Base-by-base conservation (phyloP, 202 grass and related monocot species). In the Zizania palustris region DNA sequence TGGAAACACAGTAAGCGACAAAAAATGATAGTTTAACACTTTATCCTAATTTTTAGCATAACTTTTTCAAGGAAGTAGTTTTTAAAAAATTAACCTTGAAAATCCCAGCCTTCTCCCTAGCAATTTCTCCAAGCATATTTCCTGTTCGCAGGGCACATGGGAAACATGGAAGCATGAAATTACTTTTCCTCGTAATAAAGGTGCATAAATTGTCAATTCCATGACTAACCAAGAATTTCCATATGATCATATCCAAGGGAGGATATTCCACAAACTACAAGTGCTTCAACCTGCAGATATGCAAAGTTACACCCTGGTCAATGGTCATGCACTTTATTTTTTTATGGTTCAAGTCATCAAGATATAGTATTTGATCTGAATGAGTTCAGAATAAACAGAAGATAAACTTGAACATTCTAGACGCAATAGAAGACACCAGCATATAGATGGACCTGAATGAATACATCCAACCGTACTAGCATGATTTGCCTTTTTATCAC, bases 171-270 rank as follows among this genome's bases (percentile, higher is more conserved):
- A 61, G 1, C 9, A 65, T 48, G 39, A 56, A 35, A 64, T 13
- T 34, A 61, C 6, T 9, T 71, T 71, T 39, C 35, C 40, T 60
- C 42, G 57, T 61, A 60, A 75, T 65, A 49, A 34, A 75, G 8
- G 3, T 28, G 11, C 20, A 75, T 65, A 4, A 58, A 75, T 8
- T 15, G 20, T 11, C 20, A 71, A n/a, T 66, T 76, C 14, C 72
- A 57, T 34, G 73, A 90, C 91, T 90, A 85, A 99, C 96, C 96
- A 69, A 99, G 96, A 91, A 99, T 93, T 81, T 99, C 96, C 92
- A 96, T 99, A 83, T 96, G 96, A 79, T 99, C 96, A 60, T 93
- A 99, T 53, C 92, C 96, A 66, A 99, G 83, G 38, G 96, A 96
- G 59, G 96, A 66, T 87, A 99, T 90, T 72, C 96, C 92, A 85